Conservation (phyloP, 2,329 filamentous ascomycete genomes). For the Aspergillus texensis region DNA sequence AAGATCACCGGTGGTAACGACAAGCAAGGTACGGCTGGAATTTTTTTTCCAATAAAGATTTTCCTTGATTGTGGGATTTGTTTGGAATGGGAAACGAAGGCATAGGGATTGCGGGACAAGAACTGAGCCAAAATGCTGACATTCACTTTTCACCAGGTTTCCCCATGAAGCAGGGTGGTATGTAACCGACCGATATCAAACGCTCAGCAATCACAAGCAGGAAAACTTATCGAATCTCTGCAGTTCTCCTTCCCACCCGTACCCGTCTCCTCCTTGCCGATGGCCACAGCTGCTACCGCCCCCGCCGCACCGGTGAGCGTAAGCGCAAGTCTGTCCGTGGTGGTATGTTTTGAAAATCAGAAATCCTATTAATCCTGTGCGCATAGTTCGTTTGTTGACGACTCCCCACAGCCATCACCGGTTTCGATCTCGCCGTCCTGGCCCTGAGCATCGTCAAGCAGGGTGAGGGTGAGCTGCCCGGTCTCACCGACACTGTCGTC, state of each 20-base stretch:
- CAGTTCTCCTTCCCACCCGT: slow-evolving; percentile 90
- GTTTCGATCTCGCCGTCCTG: slow-evolving; percentile 90
- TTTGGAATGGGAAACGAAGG: not conserved
- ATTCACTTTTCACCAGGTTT: slow-evolving; percentile 61
- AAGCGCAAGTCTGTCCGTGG: slow-evolving; percentile 99
- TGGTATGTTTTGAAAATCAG: slow-evolving; percentile 34
- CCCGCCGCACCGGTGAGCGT: slow-evolving; percentile 96
- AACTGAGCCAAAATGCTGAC: slow-evolving; percentile 29
- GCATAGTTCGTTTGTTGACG: slow-evolving; percentile 18
- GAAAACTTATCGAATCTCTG: slow-evolving; percentile 33
- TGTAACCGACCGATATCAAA: slow-evolving; percentile 36
- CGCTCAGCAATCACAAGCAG: slow-evolving; percentile 21
- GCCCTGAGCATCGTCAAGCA: slow-evolving; percentile 97
- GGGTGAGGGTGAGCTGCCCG: slow-evolving; percentile 90
- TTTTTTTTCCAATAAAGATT: slow-evolving; percentile 3
- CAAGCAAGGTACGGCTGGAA: slow-evolving; percentile 74
- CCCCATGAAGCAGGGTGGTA: slow-evolving; percentile 98
- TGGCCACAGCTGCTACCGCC: slow-evolving; percentile 97
- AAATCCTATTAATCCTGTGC: not conserved
- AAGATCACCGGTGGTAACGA: slow-evolving; percentile 99
- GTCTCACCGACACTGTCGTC: slow-evolving; percentile 95
- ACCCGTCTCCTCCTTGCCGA: slow-evolving; percentile 94
- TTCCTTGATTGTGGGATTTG: not conserved
- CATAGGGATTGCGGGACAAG: not conserved
- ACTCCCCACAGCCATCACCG: slow-evolving; percentile 76